Base-by-base conservation (phyloP, 139 green algal species). In the Mesotaenium endlicherianum region DNA sequence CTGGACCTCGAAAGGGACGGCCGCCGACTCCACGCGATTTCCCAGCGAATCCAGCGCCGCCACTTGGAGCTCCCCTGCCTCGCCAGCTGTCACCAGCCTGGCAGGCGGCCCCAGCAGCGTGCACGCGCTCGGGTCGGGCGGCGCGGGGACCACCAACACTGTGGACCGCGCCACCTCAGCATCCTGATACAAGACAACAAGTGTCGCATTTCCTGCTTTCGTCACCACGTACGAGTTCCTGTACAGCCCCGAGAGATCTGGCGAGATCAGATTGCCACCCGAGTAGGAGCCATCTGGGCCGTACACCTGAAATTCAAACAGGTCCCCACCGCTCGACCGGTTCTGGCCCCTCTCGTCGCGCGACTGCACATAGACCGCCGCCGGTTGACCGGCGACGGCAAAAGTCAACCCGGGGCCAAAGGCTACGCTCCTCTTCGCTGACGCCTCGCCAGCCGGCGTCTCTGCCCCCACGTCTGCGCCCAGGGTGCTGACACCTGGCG, bases 131-230 rank as follows among this genome's bases (percentile, higher is more conserved):
- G 71, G 20, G 41, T 31, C 34, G 14, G 55, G 50, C 31, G 17
- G 34, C 39, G 38, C 71, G 39, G 71, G 71, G 38, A 70, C 16
- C 0, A 80, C 41, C 6, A 40, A 40, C 26, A 80, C 71, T 30
- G 38, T 17, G 34, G 71, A 53, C 2, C 38, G 41, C 20, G 41
- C 50, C 0, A 80, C 39, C 0, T 59, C n/a, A 0, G 50, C 30
- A 3, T 58, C 43, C 39, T 80, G 71, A 75, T 68, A 80, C 40
- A 80, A 31, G 17, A 80, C 41, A 17, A 40, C 36, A 20, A 80
- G 26, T 30, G 71, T 55, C 55, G 43, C 71, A 2, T 34, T 36
- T 26, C 71, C 71, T 31, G 71, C 71, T 40, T 40, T 53, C 34
- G 30, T 3, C 6, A 26, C 39, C 2, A 17, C 36, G 30, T 80